A percentile compares a stretch with the other conserved stretches of the same genome.
Evolutionary conservation across 805 yeast genomes (phyloP).

Genomic region (Kodamaea nitidulidarum): DNA sequence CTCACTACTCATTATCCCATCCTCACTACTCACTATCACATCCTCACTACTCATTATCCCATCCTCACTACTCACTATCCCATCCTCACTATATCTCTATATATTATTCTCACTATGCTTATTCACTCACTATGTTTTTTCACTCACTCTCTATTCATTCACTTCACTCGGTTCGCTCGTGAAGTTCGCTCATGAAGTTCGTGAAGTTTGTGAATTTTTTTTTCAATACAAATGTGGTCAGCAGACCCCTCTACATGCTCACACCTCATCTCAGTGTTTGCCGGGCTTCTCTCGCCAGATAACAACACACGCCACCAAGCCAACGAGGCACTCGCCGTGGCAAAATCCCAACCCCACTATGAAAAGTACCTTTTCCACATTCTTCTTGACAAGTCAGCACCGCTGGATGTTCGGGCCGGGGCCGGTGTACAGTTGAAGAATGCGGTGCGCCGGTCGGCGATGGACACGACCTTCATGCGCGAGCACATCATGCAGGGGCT

Average conservation of each 20-base stretch:
- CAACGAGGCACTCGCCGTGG: slow-evolving; percentile 66
- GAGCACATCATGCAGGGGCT: slow-evolving; percentile 53
- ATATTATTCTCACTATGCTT: no score
- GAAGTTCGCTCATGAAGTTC: no score
- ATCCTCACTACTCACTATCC: no score
- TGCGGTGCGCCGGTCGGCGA: slow-evolving; percentile 26
- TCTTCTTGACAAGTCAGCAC: slow-evolving; percentile 45
- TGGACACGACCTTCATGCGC: slow-evolving; percentile 32
- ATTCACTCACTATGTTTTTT: no score
- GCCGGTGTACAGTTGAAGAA: slow-evolving; percentile 87
- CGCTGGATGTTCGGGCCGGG: slow-evolving; percentile 69
- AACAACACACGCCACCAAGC: slow-evolving; percentile 58
- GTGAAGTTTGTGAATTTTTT: no score
- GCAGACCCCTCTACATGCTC: slow-evolving; percentile 60
- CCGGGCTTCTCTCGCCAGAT: slow-evolving; percentile 66
- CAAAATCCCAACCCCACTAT: slow-evolving; percentile 69
- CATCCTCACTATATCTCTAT: no score
- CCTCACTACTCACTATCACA: no score
- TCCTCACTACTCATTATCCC: no score
- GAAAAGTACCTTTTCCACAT: slow-evolving; percentile 75
- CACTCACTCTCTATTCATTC: no score
- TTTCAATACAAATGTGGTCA: slow-evolving; percentile 44
- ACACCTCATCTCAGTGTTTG: slow-evolving; percentile 63
- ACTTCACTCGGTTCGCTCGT: no score
- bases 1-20: no score